phyloP scores from a whole-genome alignment of 805 yeast species.

The Schwanniomyces occidentalis region DNA sequence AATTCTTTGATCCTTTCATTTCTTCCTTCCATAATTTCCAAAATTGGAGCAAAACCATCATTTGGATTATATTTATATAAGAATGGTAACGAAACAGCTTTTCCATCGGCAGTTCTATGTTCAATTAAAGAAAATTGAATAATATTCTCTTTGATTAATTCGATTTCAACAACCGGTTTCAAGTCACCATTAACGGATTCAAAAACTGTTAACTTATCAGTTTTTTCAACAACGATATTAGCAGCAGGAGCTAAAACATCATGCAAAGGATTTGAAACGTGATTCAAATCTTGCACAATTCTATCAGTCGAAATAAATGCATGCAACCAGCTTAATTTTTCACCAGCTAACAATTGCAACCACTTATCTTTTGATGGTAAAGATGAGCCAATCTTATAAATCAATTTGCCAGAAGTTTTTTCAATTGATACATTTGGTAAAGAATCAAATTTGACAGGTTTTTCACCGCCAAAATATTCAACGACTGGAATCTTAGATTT shows the following conservation, averaged over 20 bases:
- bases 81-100: conserved; percentile 74
- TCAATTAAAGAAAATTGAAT: conserved; percentile 80
- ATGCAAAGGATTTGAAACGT: conserved; percentile 75
- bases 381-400: conserved; percentile 41
- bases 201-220: conserved; percentile 52
- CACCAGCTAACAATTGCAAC: conserved; percentile 83
- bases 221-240: conserved; percentile 60
- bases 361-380: conserved; percentile 48
- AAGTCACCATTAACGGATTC: conserved; percentile 74
- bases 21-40: conserved; percentile 87
- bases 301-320: conserved; percentile 80
- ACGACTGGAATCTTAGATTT: conserved; percentile 76
- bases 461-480: conserved; percentile 81
- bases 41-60: conserved; percentile 94
- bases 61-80: conserved; percentile 76
- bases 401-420: conserved; percentile 26
- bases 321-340: conserved; percentile 79
- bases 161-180: conserved; percentile 65
- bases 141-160: conserved; percentile 46
- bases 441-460: conserved; percentile 27
- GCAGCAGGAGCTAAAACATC: conserved; percentile 76
- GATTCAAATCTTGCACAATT: conserved; percentile 83
- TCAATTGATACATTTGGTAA: conserved; percentile 39
- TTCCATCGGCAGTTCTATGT: conserved; percentile 78
- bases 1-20: conserved; percentile 91